These are phyloP conservation scores for Macrolepiota albuminosa DNA, from an alignment of 768 basidiomycete genomes.

Conservation along the genomic window DNA sequence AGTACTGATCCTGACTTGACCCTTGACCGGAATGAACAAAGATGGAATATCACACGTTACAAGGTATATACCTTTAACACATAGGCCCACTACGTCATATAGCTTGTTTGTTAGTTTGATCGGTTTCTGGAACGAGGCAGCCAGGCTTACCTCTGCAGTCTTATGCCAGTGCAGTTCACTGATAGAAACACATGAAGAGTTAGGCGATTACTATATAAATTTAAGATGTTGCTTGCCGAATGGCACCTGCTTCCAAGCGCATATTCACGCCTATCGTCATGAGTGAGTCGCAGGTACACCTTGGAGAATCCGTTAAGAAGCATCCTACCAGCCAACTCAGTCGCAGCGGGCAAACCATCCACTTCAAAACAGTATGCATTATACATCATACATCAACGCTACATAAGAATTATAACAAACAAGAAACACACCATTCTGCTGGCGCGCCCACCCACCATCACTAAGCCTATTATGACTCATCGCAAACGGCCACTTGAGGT, in stretches of 20 bases:
- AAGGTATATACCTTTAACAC: slow-evolving; percentile 34
- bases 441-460: slow-evolving; percentile 63
- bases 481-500: slow-evolving; percentile 62
- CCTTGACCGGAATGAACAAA: slow-evolving; percentile 19
- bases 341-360: slow-evolving; percentile 43
- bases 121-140: not conserved
- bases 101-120: not conserved
- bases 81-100: slow-evolving; percentile 42
- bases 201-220: not conserved
- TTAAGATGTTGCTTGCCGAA: slow-evolving; percentile 28
- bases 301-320: too few relatives aligned
- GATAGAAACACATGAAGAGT: slow-evolving; percentile 10
- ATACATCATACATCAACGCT: too few relatives aligned
- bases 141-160: slow-evolving; percentile 34
- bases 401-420: not conserved
- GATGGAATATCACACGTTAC: not conserved
- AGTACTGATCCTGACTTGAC: slow-evolving; percentile 43
- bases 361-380: slow-evolving; percentile 22
- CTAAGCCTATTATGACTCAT: slow-evolving; percentile 56
- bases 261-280: slow-evolving; percentile 42
- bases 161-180: slow-evolving; percentile 57
- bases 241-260: slow-evolving; percentile 49
- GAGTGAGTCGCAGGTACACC: too few relatives aligned
- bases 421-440: slow-evolving; percentile 40
- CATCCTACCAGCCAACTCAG: slow-evolving; percentile 28